These are phyloP conservation scores for Croton laevigatus DNA, from an alignment of 441 rosid genomes.

Conservation along the genomic window DNA sequence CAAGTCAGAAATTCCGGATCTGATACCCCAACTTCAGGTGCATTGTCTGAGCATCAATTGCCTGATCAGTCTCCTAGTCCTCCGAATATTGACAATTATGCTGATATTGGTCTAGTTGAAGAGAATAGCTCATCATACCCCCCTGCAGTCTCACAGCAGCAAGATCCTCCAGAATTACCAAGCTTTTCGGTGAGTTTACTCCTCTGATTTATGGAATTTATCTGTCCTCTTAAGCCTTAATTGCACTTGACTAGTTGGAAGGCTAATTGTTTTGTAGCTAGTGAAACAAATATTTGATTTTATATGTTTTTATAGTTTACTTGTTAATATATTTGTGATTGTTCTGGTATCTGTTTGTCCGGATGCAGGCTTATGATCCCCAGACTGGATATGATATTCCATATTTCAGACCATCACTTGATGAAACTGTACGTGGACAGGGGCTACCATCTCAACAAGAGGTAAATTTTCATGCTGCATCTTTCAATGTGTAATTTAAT, in stretches of 20 bases:
- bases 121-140: conserved; percentile 53
- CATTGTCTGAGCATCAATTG: conserved; percentile 54
- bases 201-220: not conserved
- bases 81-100: conserved; percentile 50
- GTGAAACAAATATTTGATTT: conserved; percentile 2
- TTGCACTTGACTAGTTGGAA: not conserved
- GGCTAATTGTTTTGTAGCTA: not conserved
- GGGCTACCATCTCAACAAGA: conserved; percentile 66
- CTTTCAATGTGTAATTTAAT: not conserved
- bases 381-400: conserved; percentile 66
- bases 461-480: conserved; percentile 36
- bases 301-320: not conserved
- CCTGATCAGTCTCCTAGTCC: conserved; percentile 57
- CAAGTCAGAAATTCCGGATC: conserved; percentile 54
- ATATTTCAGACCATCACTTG: conserved; percentile 69
- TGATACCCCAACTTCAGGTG: conserved; percentile 53
- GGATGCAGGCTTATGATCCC: conserved; percentile 65
- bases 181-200: conserved; percentile 54
- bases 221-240: too few species aligned
- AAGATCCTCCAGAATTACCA: conserved; percentile 55
- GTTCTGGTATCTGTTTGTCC: conserved; percentile 24
- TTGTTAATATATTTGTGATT: not conserved
- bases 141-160: conserved; percentile 56
- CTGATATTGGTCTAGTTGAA: conserved; percentile 53
- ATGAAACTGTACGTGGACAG: conserved; percentile 61